Conservation (phyloP, 2,329 filamentous ascomycete species). For the Trichoderma hamatum region DNA sequence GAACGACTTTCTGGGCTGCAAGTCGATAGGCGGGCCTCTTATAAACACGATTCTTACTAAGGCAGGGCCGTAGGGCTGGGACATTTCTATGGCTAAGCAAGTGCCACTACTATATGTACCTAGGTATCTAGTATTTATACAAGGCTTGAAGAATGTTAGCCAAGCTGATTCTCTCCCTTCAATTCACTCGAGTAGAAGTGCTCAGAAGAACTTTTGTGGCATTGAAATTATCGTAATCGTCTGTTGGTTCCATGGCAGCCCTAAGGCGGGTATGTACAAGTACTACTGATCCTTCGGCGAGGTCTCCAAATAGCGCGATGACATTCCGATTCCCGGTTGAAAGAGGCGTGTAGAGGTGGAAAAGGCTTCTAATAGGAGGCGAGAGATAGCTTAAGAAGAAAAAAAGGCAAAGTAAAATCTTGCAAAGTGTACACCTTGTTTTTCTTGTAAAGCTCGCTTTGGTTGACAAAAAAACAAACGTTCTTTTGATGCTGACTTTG, state of each 20-base stretch:
- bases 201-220: background rate
- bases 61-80: background rate
- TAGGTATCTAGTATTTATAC: background rate
- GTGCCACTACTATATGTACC: no score
- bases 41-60: background rate
- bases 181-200: background rate
- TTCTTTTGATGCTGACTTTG: background rate
- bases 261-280: background rate
- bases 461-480: background rate
- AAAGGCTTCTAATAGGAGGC: background rate
- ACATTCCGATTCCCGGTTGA: background rate
- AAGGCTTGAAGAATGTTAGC: background rate
- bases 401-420: background rate
- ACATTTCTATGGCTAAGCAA: background rate
- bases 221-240: background rate
- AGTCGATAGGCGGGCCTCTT: no score
- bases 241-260: background rate
- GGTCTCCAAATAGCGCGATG: background rate
- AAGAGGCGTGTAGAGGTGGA: background rate
- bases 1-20: no score
- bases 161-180: background rate
- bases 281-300: background rate
- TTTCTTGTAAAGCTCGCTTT: background rate
- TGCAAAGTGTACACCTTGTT: no score
- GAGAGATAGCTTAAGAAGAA: background rate